These are phyloP conservation scores for Amanita brunnescens DNA, from an alignment of 768 basidiomycete genomes.

Conservation along the genomic window DNA sequence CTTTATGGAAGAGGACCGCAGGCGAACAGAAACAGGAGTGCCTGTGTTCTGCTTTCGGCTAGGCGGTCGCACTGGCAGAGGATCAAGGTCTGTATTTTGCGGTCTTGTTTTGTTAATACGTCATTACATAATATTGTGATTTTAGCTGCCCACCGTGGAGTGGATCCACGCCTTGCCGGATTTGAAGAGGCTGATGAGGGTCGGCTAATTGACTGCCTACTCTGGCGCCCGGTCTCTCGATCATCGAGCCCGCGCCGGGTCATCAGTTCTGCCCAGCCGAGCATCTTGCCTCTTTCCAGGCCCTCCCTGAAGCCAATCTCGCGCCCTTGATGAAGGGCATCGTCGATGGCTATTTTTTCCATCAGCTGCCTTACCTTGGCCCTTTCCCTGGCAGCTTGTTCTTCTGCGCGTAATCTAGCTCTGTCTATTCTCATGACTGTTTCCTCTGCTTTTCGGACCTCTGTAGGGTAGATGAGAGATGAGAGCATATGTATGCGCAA, in stretches of 20 bases:
- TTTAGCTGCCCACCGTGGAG: constrained; percentile 1
- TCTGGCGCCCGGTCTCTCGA: neutral
- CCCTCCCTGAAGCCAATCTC: constrained; percentile 45
- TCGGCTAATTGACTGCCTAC: neutral
- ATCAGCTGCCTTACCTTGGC: constrained; percentile 35
- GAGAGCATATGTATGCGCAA: neutral
- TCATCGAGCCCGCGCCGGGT: neutral
- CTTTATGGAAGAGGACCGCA: constrained; percentile 6
- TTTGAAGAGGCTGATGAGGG: neutral
- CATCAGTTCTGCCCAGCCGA: constrained; percentile 7
- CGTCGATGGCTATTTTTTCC: constrained; percentile 37
- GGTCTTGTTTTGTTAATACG: neutral
- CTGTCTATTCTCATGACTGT: constrained; percentile 39
- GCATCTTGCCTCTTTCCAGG: constrained; percentile 19
- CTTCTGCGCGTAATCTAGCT: constrained; percentile 41
- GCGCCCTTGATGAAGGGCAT: constrained; percentile 47
- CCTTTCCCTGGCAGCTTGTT: constrained; percentile 35
- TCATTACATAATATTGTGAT: neutral
- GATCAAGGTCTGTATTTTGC: neutral
- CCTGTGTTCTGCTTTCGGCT: neutral
- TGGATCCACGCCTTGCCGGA: neutral
- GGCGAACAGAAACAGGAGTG: neutral
- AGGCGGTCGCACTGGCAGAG: neutral
- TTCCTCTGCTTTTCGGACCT: constrained; percentile 47
- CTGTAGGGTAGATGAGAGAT: constrained; percentile 13